Base-by-base conservation (phyloP, 2,329 filamentous ascomycete species). In the Arachnomyces sp. region DNA sequence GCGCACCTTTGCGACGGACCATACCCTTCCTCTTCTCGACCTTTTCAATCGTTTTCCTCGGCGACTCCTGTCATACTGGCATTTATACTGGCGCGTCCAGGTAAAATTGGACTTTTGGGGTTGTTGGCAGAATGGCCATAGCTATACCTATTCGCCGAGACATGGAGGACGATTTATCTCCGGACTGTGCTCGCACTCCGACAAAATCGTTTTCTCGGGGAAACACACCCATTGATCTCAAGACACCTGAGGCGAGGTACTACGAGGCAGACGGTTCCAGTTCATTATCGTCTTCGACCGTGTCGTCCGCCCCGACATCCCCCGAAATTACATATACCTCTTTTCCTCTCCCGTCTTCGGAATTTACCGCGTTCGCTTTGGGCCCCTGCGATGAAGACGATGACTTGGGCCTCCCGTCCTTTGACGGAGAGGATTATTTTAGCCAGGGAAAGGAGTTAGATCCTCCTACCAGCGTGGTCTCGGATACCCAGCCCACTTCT, bases 321-420 rank as follows among this genome's bases (percentile, higher is more conserved):
- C 59, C 65, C 5, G 56, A 50, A 30, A 55, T 62, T 44, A 51
- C 52, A 3, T 56, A 54, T 16, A 50, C 56, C 8, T 44, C 51
- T 16, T 54, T 57, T 2, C 52, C 53, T 4, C 49, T 54, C 40
- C 48, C 56, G 3, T 57, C 60, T 11, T 64, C 62, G 38, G 52
- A 57, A 6, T 61, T 65, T 3, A 56, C 61, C 31, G 58, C 63
- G 11, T 46, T 63, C 12, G 64, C 65, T 0, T 52, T 66, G 31
- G 53, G 55, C 38, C 49, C 50, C 13, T 48, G 50, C 12, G 49
- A 53, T 13, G 47, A 52, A n/a, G 50, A 51, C 30, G 53, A 53
- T 34, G 61, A 59, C 31, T 59, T 71, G 40, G 50, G 59, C 4
- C 70, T 73, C 48, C 68, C 69, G 7, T 58, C 64, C 38, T 73